Conservation (phyloP, 2,329 filamentous ascomycete species). For the Aspergillus pseudoterreus region DNA sequence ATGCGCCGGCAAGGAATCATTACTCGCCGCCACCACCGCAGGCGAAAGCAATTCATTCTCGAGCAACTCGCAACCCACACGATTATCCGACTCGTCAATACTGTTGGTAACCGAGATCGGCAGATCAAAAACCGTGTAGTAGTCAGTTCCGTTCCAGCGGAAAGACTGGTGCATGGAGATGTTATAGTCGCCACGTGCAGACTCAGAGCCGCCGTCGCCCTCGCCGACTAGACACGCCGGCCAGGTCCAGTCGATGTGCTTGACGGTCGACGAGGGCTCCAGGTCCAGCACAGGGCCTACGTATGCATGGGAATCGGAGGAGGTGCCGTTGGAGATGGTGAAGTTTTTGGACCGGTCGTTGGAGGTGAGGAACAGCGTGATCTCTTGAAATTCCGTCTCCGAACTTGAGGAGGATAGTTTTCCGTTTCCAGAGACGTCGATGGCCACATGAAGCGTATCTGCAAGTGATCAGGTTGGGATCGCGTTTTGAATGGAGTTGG, state of each 20-base stretch:
- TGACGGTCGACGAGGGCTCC: conserved; percentile 65
- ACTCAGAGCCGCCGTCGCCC: conserved; percentile 45
- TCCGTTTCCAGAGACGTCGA: conserved; percentile 65
- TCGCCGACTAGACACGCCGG: conserved; percentile 65
- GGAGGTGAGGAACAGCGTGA: conserved; percentile 65
- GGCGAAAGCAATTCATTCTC: conserved; percentile 22
- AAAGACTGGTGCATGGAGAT: conserved; percentile 71
- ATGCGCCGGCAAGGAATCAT: conserved; percentile 19
- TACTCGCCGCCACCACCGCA: conserved; percentile 15
- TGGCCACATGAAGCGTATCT: conserved; percentile 58
- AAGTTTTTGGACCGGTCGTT: conserved; percentile 62
- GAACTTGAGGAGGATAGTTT: conserved; percentile 54
- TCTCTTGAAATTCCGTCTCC: conserved; percentile 56
- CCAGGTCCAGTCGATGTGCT: conserved; percentile 71
- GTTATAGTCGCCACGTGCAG: conserved; percentile 62
- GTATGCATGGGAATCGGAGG: conserved; percentile 45
- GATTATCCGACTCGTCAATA: conserved; percentile 40
- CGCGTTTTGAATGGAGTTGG: neutral
- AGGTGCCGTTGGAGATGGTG: conserved; percentile 62
- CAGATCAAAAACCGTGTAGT: conserved; percentile 68
- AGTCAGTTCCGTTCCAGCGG: conserved; percentile 59
- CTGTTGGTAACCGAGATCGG: conserved; percentile 66
- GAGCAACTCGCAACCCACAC: conserved; percentile 21
- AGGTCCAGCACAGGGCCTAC: conserved; percentile 61
- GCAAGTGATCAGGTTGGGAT: neutral